These are phyloP conservation scores for Starmerella scarabaei DNA, from an alignment of 805 yeast species.

Conservation along the genomic window DNA sequence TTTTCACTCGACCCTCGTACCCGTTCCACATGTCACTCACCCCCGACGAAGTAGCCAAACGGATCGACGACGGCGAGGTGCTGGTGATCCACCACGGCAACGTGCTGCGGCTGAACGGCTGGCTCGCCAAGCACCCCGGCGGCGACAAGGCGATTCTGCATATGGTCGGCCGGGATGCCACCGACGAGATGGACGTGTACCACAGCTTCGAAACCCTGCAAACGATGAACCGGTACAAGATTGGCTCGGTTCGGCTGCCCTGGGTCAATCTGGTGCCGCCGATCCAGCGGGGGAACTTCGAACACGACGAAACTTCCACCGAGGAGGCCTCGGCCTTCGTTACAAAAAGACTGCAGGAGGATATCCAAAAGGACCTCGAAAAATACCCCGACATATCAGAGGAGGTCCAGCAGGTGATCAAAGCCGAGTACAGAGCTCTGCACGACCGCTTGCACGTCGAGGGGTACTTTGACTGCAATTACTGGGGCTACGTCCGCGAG, in stretches of 20 bases:
- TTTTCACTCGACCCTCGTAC: no score
- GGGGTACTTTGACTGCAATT: slow-evolving; percentile 61
- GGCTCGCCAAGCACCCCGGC: slow-evolving; percentile 75
- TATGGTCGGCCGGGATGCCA: slow-evolving; percentile 79
- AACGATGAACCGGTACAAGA: slow-evolving; percentile 42
- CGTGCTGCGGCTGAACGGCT: slow-evolving; percentile 53
- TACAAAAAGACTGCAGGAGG: slow-evolving; percentile 44
- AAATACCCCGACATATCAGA: slow-evolving; percentile 54
- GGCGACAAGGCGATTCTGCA: slow-evolving; percentile 77
- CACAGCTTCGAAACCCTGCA: slow-evolving; percentile 48
- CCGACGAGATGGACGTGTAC: slow-evolving; percentile 81
- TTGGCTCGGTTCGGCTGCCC: slow-evolving; percentile 49
- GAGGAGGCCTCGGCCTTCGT: slow-evolving; percentile 38
- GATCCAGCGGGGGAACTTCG: slow-evolving; percentile 56
- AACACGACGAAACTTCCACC: slow-evolving; percentile 26
- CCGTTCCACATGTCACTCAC: slow-evolving; percentile 25
- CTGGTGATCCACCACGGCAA: slow-evolving; percentile 50
- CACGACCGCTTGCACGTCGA: slow-evolving; percentile 42
- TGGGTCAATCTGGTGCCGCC: slow-evolving; percentile 81
- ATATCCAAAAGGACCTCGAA: slow-evolving; percentile 43
- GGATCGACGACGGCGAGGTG: slow-evolving; percentile 54
- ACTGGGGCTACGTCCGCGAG: slow-evolving; percentile 62
- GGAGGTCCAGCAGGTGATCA: slow-evolving; percentile 46
- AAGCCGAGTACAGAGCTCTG: slow-evolving; percentile 45
- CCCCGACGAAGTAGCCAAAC: slow-evolving; percentile 39